Base-by-base conservation (phyloP, 2,329 filamentous ascomycete genomes). In the Verticillium nonalfalfae region DNA sequence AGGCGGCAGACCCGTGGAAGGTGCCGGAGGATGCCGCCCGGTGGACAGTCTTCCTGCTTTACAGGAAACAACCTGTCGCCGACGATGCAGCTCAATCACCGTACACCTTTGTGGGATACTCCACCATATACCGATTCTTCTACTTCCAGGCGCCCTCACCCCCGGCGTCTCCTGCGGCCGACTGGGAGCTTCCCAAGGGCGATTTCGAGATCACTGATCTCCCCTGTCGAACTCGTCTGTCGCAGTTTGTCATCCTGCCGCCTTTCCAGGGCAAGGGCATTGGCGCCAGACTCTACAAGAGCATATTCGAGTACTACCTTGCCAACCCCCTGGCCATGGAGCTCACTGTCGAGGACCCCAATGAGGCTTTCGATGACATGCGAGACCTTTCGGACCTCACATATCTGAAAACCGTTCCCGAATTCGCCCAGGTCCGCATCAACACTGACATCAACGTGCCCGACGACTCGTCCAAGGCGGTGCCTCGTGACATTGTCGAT, bases 311-410 rank as follows among this genome's bases (percentile, higher is more conserved):
- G 7, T 77, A 87, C 66, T 90, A 91, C 65, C 81, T 90, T 62
- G 80, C 85, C 38, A 84, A 90, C 61, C 74, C 84, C 0, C 87
- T 88, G 63, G 89, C 93, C 7, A 81, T 86, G 60, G 94, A 98
- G 72, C 84, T 99, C 69, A 96, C 93, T 0, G 88, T 99, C 6
- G 95, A 99, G 76, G 94, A 98, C 64, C 96, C 95, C 0, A 98
- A 91, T 69, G 90, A 94, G 71, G 86, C 84, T 1, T 96, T 96
- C 67, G 90, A 95, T 69, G 86, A 91, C 62, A 79, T 96, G 68
- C 85, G 91, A 66, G 91, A 95, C 70, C 79, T 89, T 59, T 88
- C 86, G 67, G 91, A 96, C 68, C 77, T 94, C 36, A 77, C 79
- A 4, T 87, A 86, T 66, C 79, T 95, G 3, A 85, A 85, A 60